Percentiles rank a stretch among this genome's conserved stretches.
These are phyloP conservation scores for Seiridium unicorne DNA, from an alignment of 2,329 filamentous ascomycete genomes.

Conservation along the genomic window DNA sequence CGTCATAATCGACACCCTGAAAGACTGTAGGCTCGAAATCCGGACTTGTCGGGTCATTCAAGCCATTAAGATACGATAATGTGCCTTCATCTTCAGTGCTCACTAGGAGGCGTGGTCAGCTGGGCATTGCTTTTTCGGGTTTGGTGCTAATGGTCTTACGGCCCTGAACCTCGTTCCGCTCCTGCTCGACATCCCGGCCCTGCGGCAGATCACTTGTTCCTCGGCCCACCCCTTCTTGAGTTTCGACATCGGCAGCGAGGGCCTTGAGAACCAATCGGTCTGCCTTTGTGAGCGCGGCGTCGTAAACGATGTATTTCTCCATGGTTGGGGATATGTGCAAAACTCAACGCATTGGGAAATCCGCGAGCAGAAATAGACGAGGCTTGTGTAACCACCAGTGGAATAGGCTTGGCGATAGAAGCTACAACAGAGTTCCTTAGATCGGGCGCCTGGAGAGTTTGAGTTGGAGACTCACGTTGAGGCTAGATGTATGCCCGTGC, in stretches of 20 bases:
- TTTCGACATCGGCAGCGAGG: conserved; percentile 2
- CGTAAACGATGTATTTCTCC: conserved; percentile 9
- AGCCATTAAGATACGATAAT: conserved; percentile 26
- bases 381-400: no score
- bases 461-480: no score
- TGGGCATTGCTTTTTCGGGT: neutral
- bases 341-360: neutral
- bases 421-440: neutral
- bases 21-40: conserved; percentile 56
- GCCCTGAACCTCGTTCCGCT: neutral
- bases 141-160: neutral
- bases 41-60: conserved; percentile 46
- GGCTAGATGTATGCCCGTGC: neutral
- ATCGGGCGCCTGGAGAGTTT: no score
- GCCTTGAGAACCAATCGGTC: conserved; percentile 7
- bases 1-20: conserved; percentile 46
- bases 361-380: neutral
- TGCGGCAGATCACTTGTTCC: neutral
- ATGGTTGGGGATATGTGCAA: neutral
- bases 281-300: conserved; percentile 3
- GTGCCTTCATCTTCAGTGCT: neutral
- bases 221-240: neutral
- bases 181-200: neutral
- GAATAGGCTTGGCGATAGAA: neutral
- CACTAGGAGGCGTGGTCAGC: neutral